Percentiles rank a stretch among this genome's conserved stretches.
Evolutionary conservation across 2,329 filamentous ascomycete genomes (phyloP).

Genomic region (Bipolaris gigantea): DNA sequence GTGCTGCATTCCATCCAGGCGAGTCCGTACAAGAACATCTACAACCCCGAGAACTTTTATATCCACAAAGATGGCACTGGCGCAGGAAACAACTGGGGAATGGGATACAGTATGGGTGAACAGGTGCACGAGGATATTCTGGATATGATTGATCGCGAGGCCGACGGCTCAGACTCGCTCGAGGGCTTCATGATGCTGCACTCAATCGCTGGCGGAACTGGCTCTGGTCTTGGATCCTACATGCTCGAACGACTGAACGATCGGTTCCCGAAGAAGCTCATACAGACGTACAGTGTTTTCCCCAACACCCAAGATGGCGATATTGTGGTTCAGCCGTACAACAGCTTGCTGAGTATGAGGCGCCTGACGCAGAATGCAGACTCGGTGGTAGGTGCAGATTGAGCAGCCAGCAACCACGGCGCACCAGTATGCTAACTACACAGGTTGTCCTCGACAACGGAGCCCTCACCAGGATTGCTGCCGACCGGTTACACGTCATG

Average conservation of each 20-base stretch:
- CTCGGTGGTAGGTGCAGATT: conserved; percentile 67
- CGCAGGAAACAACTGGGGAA: conserved; percentile 97
- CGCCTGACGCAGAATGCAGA: conserved; percentile 94
- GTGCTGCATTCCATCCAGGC: conserved; percentile 91
- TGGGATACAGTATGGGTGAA: conserved; percentile 92
- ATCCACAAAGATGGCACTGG: conserved; percentile 91
- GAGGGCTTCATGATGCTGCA: conserved; percentile 99
- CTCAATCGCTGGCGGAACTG: conserved; percentile 95
- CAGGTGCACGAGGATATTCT: conserved; percentile 93
- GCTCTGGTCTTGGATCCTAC: conserved; percentile 93
- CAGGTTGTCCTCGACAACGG: conserved; percentile 91
- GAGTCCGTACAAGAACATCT: conserved; percentile 95
- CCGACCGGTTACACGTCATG: conserved; percentile 90
- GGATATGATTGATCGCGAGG: conserved; percentile 99
- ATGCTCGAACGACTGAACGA: conserved; percentile 95
- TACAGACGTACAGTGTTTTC: conserved; percentile 98
- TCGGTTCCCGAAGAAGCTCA: conserved; percentile 96
- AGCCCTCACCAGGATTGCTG: conserved; percentile 88
- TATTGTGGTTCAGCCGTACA: conserved; percentile 97
- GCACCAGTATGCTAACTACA: conserved; percentile 22
- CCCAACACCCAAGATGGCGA: conserved; percentile 88
- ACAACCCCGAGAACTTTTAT: conserved; percentile 99
- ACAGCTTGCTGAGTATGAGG: conserved; percentile 89
- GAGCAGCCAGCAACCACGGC: not conserved
- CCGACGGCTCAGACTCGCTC: conserved; percentile 94